phyloP scores from a whole-genome alignment of 2,329 filamentous ascomycete genomes.

The Triangularia setosa region DNA sequence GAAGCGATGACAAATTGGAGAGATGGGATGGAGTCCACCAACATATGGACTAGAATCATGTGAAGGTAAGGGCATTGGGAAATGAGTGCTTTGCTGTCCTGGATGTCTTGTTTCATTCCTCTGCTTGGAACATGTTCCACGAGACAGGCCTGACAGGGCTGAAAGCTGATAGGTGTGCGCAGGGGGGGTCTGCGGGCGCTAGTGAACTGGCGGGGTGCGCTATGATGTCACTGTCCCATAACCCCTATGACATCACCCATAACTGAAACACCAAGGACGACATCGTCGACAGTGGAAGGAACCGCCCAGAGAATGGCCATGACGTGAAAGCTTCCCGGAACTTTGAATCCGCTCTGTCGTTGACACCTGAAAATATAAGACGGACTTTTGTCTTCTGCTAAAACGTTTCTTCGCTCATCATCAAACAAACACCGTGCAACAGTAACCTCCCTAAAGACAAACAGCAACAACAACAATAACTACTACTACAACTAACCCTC shows the following conservation, averaged over 20 bases:
- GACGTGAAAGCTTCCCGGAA: constrained; percentile 1
- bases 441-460: constrained; percentile 1
- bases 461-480: constrained; percentile 4
- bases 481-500: not conserved
- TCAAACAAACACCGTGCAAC: not conserved
- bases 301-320: not conserved
- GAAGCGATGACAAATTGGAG: too few species aligned
- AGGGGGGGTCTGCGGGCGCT: not conserved
- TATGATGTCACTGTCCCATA: constrained; percentile 19
- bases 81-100: too few species aligned
- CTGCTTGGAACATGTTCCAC: not conserved
- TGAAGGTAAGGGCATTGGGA: not conserved
- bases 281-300: not conserved
- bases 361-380: not conserved
- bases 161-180: not conserved
- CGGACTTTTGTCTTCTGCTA: not conserved
- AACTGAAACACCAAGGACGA: constrained; percentile 7
- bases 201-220: not conserved
- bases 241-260: constrained; percentile 20
- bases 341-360: not conserved
- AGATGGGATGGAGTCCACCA: too few species aligned
- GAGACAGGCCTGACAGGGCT: constrained; percentile 9
- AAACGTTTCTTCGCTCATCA: not conserved
- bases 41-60: not conserved
- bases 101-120: not conserved